These are phyloP conservation scores for Russula griseocarnosa DNA, from an alignment of 768 basidiomycete species.

Conservation along the genomic window DNA sequence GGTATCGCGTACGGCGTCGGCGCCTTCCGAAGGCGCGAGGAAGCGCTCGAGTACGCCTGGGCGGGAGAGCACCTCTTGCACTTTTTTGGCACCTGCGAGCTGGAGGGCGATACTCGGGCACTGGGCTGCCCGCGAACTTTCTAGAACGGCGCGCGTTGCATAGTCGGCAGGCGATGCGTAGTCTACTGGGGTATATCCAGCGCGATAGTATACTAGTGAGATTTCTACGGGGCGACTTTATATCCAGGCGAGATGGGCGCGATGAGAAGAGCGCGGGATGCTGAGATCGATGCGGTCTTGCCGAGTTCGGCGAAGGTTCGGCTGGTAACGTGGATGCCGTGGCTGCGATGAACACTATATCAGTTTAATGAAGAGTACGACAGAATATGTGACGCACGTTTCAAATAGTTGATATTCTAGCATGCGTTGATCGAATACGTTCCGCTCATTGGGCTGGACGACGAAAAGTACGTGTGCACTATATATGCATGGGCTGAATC, in stretches of 20 bases:
- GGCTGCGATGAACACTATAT: conserved; percentile 40
- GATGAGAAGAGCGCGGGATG: conserved; percentile 44
- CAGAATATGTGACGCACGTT: conserved; percentile 45
- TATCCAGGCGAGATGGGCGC: conserved; percentile 33
- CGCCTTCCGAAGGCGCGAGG: conserved; percentile 45
- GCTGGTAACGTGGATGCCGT: conserved; percentile 69
- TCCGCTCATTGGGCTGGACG: conserved; percentile 83
- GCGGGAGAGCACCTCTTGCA: conserved; percentile 81
- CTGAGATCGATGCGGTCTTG: conserved; percentile 43
- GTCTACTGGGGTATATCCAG: conserved; percentile 83
- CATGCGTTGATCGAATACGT: conserved; percentile 90
- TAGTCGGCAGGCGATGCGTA: conserved; percentile 66
- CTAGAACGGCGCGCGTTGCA: conserved; percentile 69
- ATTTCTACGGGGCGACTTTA: conserved; percentile 52
- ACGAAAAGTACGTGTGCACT: conserved; percentile 76
- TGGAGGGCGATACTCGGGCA: conserved; percentile 90
- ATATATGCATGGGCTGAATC: conserved; percentile 1
- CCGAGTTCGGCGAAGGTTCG: conserved; percentile 72
- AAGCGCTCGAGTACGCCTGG: conserved; percentile 73
- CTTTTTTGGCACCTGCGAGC: conserved; percentile 93
- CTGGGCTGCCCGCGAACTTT: conserved; percentile 82
- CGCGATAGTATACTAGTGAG: conserved; percentile 85
- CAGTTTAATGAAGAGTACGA: background rate
- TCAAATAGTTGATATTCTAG: conserved; percentile 85
- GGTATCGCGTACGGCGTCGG: conserved; percentile 58